Base-by-base conservation (phyloP, 2,329 filamentous ascomycete genomes). In the Ilyonectria sp. region DNA sequence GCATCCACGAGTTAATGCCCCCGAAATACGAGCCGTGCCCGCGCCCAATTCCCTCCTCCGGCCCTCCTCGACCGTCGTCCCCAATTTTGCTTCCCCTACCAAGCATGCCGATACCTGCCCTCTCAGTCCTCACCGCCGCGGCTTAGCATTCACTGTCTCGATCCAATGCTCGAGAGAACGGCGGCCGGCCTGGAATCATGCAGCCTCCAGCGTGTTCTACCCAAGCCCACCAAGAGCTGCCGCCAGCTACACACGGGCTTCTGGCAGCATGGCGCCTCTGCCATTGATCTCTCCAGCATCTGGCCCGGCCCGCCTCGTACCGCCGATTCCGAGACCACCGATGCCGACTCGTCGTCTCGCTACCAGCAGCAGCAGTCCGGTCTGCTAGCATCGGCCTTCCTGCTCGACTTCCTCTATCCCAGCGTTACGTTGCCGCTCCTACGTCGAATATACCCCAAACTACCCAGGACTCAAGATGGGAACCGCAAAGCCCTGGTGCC, bases 371-470 rank as follows among this genome's bases (percentile, higher is more conserved):
- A 71, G 10, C 75, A 77, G 40, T 17, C 40, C 40, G 40, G 40
- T 2, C 73, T 86, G 62, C 78, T 79, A 44, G 83, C 86, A 31
- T 87, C 87, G 5, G 74, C 82, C 9, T 85, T 88, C 61, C 78
- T 87, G 54, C 83, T 90, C 75, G 87, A 89, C 75, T 89, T 89
- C 60, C 77, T 89, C 9, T 89, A 89, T 59, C 87, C 87, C 6
- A 82, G 73, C 37, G 83, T 82, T 10, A 81, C 85, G 11, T 63
- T 83, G 13, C 78, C 82, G 15, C 77, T 86, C 6, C 71, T 87
- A 66, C 82, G 83, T 47, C 82, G 81, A 31, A 71, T 80, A 10
- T 79, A 80, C 50, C 77, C 77, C n/a, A 69, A 69, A 23, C 49
- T 79, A 2, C 73, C 75, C 8, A 71, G 66, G 49, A 59, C 75